These are phyloP conservation scores for Thalia dealbata DNA, from an alignment of 176 grass and related monocot genomes.

Conservation along the genomic window DNA sequence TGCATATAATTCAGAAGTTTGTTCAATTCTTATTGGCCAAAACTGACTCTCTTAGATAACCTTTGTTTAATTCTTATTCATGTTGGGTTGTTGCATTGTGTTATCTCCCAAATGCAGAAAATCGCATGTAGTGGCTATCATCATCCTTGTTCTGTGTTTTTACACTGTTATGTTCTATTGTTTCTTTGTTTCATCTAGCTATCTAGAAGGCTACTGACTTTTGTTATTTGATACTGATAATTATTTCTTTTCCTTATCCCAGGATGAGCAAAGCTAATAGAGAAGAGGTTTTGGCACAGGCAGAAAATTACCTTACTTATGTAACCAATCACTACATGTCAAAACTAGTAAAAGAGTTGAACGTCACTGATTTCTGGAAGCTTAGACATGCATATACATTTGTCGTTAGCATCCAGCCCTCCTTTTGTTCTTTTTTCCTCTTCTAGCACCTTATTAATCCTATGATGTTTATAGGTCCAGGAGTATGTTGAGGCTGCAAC, in stretches of 20 bases:
- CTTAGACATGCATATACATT: conserved; percentile 90
- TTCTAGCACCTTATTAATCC: conserved; percentile 1
- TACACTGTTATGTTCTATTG: not conserved
- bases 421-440: conserved; percentile 4
- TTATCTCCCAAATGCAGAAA: not conserved
- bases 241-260: conserved; percentile 21
- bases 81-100: not conserved
- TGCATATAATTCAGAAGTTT: not conserved
- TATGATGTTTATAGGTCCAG: conserved; percentile 62
- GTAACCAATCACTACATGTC: conserved; percentile 71
- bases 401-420: conserved; percentile 40
- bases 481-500: conserved; percentile 93
- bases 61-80: not conserved
- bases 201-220: too few relatives aligned
- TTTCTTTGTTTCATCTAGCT: too few relatives aligned
- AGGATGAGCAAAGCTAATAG: conserved; percentile 85
- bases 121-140: not conserved
- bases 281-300: conserved; percentile 77
- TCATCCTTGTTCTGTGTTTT: not conserved
- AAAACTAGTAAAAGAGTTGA: conserved; percentile 83
- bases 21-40: too few relatives aligned
- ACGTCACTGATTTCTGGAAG: conserved; percentile 95
- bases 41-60: not conserved
- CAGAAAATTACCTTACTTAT: conserved; percentile 70
- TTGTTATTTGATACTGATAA: not conserved